These are phyloP conservation scores for Talaromyces nanjingensis DNA, from an alignment of 495 filamentous ascomycete species.

Conservation along the genomic window DNA sequence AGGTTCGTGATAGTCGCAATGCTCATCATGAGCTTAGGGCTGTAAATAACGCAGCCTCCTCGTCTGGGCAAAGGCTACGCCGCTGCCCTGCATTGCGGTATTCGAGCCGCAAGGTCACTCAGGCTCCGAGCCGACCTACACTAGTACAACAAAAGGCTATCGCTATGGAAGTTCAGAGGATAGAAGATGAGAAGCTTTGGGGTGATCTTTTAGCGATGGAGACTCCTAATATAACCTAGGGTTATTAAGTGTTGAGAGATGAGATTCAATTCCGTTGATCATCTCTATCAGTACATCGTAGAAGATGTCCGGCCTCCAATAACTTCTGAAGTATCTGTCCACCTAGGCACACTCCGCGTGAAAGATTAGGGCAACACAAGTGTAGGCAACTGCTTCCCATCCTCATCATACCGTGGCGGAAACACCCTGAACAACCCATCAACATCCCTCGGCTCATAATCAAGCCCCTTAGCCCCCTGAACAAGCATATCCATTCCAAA, in stretches of 20 bases:
- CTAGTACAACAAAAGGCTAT: constrained; percentile 9
- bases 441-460: constrained; percentile 11
- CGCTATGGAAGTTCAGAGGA: constrained; percentile 11
- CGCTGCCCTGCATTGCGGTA: constrained; percentile 5
- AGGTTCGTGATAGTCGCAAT: constrained; percentile 5
- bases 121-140: constrained; percentile 5
- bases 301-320: too few species aligned
- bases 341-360: too few species aligned
- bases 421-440: constrained; percentile 12
- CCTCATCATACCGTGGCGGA: constrained; percentile 10
- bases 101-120: neutral
- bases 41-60: neutral
- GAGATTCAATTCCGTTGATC: too few species aligned
- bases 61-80: neutral
- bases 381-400: neutral
- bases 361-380: neutral
- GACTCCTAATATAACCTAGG: neutral
- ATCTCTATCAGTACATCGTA: too few species aligned
- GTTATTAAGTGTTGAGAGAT: too few species aligned
- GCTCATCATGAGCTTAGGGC: constrained; percentile 8
- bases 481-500: constrained; percentile 14
- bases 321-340: too few species aligned
- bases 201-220: constrained; percentile 5
- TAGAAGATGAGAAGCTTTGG: constrained; percentile 12
- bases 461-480: constrained; percentile 11